Evolutionary conservation across 176 grass and related monocot genomes (phyloP).

Genomic region (Bonia amplexicaulis): DNA sequence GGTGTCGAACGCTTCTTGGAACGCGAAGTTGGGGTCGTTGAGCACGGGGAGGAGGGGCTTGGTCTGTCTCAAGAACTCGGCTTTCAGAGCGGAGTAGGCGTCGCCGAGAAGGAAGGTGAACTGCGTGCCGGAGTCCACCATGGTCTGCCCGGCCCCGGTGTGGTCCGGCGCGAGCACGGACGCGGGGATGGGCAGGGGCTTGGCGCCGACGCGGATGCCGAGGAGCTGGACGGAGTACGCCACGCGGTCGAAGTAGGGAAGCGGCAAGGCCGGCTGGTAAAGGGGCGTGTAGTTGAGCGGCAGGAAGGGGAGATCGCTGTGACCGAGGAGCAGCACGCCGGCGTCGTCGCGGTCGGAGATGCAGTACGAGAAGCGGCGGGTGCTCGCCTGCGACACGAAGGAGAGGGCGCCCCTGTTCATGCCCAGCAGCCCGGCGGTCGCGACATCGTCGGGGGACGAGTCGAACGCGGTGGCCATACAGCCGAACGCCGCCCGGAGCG

Average conservation of each 20-base stretch:
- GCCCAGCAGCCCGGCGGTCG: slow-evolving; percentile 66
- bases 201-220: slow-evolving; percentile 73
- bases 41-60: slow-evolving; percentile 38
- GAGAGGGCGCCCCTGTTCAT: slow-evolving; percentile 90
- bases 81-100: slow-evolving; percentile 61
- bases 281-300: slow-evolving; percentile 91
- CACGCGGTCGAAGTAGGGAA: slow-evolving; percentile 92
- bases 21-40: slow-evolving; percentile 60
- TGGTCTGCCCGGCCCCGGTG: slow-evolving; percentile 91
- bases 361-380: slow-evolving; percentile 92
- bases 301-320: slow-evolving; percentile 73
- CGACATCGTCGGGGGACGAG: slow-evolving; percentile 44
- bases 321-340: slow-evolving; percentile 78
- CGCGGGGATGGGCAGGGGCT: slow-evolving; percentile 49
- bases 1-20: slow-evolving; percentile 74
- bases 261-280: slow-evolving; percentile 56
- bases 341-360: slow-evolving; percentile 90
- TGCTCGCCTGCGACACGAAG: slow-evolving; percentile 73
- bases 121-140: slow-evolving; percentile 96
- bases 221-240: slow-evolving; percentile 86
- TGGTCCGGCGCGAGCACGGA: slow-evolving; percentile 78
- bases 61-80: slow-evolving; percentile 60
- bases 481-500: slow-evolving; percentile 67
- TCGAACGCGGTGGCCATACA: slow-evolving; percentile 73
- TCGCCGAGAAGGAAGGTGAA: slow-evolving; percentile 92